Evolutionary conservation across 148 eudicot genomes (phyloP), one percentile per base, ranked within the genome.

Genomic region (Amaranthus cruentus): DNA sequence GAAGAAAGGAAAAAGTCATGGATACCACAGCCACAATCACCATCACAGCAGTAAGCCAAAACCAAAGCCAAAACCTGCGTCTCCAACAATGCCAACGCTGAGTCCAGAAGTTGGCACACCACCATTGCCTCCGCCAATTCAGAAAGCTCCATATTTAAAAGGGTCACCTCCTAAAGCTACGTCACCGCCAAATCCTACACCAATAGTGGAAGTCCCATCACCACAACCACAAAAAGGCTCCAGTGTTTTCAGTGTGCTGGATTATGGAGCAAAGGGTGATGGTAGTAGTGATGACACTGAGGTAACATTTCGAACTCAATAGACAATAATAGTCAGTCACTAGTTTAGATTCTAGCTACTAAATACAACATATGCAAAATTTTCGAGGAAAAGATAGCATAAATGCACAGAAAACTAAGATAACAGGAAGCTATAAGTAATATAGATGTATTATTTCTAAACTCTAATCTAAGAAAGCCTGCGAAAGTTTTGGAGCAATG

Each of bases 241-340:
- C 53, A 80, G 48, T 38, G 81, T 67, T 51, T 87, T 79, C 76
- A 81, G 82, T 79, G 98, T 93, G 66, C 46, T 87, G 47, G 86
- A 89, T 68, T 93, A 79, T 78, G 98, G 98, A 15, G 98, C 98
- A 63, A 87, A 85, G 78, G 98, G 98, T 60, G 86, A 93, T 78
- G 98, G 92, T 79, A 75, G 52, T 55, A 78, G 77, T 2, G 98
- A 91, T 78, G 98, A 93, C 67, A 89, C 96, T 42, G 86, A 89
- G 94, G 98, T 93, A 82, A 73, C 46, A 15, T 50, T 28, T 47
- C 14, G 8, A 73, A 68, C 47, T 67, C 48, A 49, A 28, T 28
- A 28, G 49, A 61, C 50, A 13, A 47, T 11, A 66, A 8, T 56
- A n/a, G 8, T 51, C 52, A 55, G 12, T 65, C 53, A 14, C 48